Evolutionary conservation across 2,329 filamentous ascomycete species (phyloP), one percentile per base, ranked within the genome.

Genomic region (Alternaria solani): DNA sequence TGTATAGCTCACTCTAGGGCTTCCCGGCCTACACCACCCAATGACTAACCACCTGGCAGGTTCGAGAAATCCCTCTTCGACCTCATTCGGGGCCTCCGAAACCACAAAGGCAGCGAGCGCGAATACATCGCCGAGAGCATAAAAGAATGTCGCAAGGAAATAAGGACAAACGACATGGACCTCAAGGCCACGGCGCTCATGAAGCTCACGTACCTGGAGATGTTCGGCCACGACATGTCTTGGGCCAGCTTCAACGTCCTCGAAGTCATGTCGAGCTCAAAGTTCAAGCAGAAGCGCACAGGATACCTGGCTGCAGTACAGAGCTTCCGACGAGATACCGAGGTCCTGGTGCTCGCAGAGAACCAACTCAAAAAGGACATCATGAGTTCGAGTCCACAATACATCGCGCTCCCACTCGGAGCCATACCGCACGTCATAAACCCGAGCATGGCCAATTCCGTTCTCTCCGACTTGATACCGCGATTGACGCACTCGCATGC

Each of bases 31-130:
- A 12, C 11, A 28, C n/a, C 25, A 7, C 28, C 23, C 26, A 16
- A 36, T 36, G 11, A 47, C 61, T 75, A 41, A 72, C 39, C 11
- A 4, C n/a, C 36, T 18, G 32, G 23, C 65, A 98, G 94, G 95
- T 99, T 99, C 83, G 95, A 99, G 81, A 99, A 99, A 82, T 97
- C 95, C 42, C 88, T 99, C 20, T 97, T 97, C 81, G 94, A 98
- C 88, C 94, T 99, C 84, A 99, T 99, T 74, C 88, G 94, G 81
- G 95, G 95, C 73, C 84, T 99, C 76, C 90, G 95, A 68, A 95
- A 94, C 78, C 94, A 98, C 83, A 97, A 97, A 80, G 94, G 94
- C 72, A 91, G 90, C 75, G 95, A 99, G 82, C 91, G 91, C 78
- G 93, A 96, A 77, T 99, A 98, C 80, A 96, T 99, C 61, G 91